Evolutionary conservation across 805 yeast species (phyloP).

Genomic region (Kuraishia molischiana): DNA sequence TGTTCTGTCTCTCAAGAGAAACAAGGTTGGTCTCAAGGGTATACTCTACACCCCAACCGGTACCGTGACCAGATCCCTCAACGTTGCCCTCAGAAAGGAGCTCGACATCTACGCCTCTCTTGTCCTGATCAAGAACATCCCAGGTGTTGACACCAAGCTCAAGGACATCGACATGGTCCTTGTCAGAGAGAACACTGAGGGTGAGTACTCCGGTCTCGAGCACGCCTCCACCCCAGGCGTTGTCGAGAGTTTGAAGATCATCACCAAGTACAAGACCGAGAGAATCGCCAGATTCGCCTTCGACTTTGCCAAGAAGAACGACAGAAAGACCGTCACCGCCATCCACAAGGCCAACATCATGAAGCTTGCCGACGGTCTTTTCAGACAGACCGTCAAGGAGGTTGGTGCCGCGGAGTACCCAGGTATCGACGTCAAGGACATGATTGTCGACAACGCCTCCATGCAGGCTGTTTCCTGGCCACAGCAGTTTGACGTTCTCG

Average conservation of each 20-base stretch:
- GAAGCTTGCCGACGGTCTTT: conserved; percentile 97
- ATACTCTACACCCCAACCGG: conserved; percentile 85
- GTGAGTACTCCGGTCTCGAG: conserved; percentile 98
- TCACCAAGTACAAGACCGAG: conserved; percentile 91
- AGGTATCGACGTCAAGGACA: conserved; percentile 72
- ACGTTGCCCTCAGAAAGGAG: conserved; percentile 95
- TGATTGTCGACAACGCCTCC: conserved; percentile 97
- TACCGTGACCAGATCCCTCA: conserved; percentile 71
- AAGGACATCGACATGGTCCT: conserved; percentile 85
- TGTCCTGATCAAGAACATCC: conserved; percentile 87
- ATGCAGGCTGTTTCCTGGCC: conserved; percentile 99
- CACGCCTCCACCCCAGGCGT: conserved; percentile 97
- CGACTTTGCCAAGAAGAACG: conserved; percentile 87
- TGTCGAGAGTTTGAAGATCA: conserved; percentile 91
- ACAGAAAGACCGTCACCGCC: conserved; percentile 89
- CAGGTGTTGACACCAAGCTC: conserved; percentile 88
- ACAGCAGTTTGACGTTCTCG: conserved; percentile 96
- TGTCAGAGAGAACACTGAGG: conserved; percentile 98
- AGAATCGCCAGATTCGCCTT: conserved; percentile 96
- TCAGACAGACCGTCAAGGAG: conserved; percentile 87
- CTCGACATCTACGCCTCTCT: conserved; percentile 92
- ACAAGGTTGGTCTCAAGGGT: conserved; percentile 95
- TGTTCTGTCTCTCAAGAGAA: conserved; percentile 84
- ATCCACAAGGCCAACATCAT: conserved; percentile 98
- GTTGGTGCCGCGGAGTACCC: conserved; percentile 83